Base-by-base conservation (phyloP, 129 eudicot genomes). In the Lactuca saligna region DNA sequence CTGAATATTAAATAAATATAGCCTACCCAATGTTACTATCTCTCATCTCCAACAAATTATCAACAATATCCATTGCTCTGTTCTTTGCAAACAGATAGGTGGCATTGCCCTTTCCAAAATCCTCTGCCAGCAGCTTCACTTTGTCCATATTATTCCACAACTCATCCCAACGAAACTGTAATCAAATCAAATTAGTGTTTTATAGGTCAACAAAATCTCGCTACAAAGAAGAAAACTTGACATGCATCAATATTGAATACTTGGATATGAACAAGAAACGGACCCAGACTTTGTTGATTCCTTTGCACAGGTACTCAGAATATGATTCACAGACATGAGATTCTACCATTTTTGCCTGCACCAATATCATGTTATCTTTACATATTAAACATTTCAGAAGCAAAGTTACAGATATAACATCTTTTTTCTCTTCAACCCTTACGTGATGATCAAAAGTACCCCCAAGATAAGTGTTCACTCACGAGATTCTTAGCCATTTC, bases 401-500 rank as follows among this genome's bases (percentile, higher is more conserved):
- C 39, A 56, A 48, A 59, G 60, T 54, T 51, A 3, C 59, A 31
- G 16, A 68, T 17, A 4, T 12, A 25, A 48, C 11, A 25, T 49
- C 2, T 2, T 14, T 38, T 66, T 31, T 29, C 25, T 54, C 39
- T 49, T 55, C 44, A 78, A 42, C 60, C 80, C 56, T 32, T 61
- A 69, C 69, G 59, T 54, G 76, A 70, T 64, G 17, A 25, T 25
- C 2, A 25, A 53, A 61, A 63, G 76, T 63, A 57, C 42, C 60
- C 44, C 63, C 69, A 66, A 75, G 55, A 59, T n/a, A 69, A 65
- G 78, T 61, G 83, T 72, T 68, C 73, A 82, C 83, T 13, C 84
- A 94, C 99, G 68, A 94, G 85, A 78, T 80, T 89, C 77, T 73
- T 80, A 75, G 93, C 93, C 63, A 85, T 71, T 83, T 73, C 82